Base-by-base conservation (phyloP, 371 early-diverging fungal genomes). In the Vittaforma corneae region DNA sequence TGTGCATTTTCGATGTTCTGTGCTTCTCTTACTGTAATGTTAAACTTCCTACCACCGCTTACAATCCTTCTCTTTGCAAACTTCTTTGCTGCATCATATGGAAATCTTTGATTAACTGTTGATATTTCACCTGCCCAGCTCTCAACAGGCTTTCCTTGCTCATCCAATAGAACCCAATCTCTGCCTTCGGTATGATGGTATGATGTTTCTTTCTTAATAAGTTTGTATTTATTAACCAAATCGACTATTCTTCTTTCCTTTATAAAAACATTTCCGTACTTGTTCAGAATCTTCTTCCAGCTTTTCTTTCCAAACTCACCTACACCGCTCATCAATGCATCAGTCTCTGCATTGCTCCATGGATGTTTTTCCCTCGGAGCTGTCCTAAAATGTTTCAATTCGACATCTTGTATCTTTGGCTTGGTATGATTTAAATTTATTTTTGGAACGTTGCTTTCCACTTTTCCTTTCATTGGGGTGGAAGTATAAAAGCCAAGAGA, bases 311-410 rank as follows among this genome's bases (percentile, higher is more conserved):
- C 72, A 62, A 37, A 47, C 18, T 59, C 58, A 6, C 42, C 34
- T 6, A 72, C 26, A 20, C 63, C 67, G 18, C 45, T 60, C 20
- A 50, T 2, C 11, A 72, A 35, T n/a, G 67, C 61, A 3, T 55
- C 38, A 30, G 4, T 30, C 53, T 72, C 72, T 37, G 61, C 72
- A 0, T 33, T 24, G 3, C 51, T 58, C 72, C 72, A 72, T 14
- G n/a, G n/a, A n/a, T n/a, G n/a, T n/a, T n/a, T n/a, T n/a, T n/a
- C n/a, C n/a, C n/a, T n/a, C n/a, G n/a, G n/a, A n/a, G n/a, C n/a
- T n/a, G n/a, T n/a, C n/a, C n/a, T n/a, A n/a, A n/a, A n/a, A n/a
- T n/a, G n/a, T n/a, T n/a, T n/a, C n/a, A n/a, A n/a, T n/a, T n/a
- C n/a, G n/a, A n/a, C n/a, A n/a, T n/a, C n/a, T n/a, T n/a, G n/a